Evolutionary conservation across 129 eudicot species (phyloP), one percentile per base, ranked within the genome.

Genomic region (Mikania micrantha): DNA sequence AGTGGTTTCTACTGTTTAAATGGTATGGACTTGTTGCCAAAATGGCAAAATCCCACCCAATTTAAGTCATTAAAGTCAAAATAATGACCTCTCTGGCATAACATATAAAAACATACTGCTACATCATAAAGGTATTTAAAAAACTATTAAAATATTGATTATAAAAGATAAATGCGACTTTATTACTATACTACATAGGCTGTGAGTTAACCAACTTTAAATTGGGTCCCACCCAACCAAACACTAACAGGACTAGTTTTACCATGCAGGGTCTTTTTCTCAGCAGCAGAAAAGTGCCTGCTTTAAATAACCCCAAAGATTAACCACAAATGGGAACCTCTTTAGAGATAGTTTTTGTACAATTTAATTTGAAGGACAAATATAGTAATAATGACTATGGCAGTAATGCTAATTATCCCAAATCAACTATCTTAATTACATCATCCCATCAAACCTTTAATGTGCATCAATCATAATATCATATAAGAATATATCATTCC

Each of bases 141-240:
- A 22, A 32, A 35, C 36, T 62, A 22, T 29, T 25, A 38, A 52
- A 65, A 52, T 74, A 53, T 38, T 53, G 24, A 58, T 28, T 17
- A 74, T 3, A 56, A 57, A 21, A 65, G 45, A 63, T 9, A 57
- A 53, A 64, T 64, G 47, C 29, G 24, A 17, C 58, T 71, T 71
- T 59, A 58, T 56, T 19, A 25, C 60, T 11, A 31, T 45, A 29
- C 36, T 45, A 60, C 34, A 67, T 75, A 1, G 63, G 54, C n/a
- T n/a, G n/a, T n/a, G n/a, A n/a, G n/a, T 66, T 74, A 64, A 66
- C 67, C 60, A 29, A 67, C 74, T 59, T 76, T 76, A 35, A 54
- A 66, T 56, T 69, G 62, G 67, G 75, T 68, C 70, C 75, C 41
- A 60, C 80, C 49, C 29, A 70, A 68, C 68, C 74, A 44, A 68